Conservation (phyloP, 305 asterid species). For the Rubia tinctorum region DNA sequence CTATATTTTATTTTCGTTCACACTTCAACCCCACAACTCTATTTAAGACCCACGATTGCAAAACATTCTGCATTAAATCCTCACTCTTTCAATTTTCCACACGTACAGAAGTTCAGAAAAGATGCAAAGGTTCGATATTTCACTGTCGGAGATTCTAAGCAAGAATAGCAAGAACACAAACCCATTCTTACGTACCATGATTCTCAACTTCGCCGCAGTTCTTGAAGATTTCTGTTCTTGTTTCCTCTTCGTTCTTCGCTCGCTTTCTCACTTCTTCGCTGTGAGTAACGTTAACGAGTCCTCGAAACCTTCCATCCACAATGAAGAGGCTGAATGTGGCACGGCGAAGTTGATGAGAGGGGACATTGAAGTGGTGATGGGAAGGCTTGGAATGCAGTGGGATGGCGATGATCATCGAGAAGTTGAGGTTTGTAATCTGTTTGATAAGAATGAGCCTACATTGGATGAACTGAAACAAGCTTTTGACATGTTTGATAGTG, state of each 20-base stretch:
- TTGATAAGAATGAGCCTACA: conserved; percentile 34
- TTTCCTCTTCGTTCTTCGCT: conserved; percentile 14
- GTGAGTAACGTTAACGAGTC: neutral
- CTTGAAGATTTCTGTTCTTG: conserved; percentile 30
- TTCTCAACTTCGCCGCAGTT: conserved; percentile 21
- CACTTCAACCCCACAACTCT: neutral
- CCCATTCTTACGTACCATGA: conserved; percentile 21
- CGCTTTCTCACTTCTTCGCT: conserved; percentile 6
- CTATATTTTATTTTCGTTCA: neutral
- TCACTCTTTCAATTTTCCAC: neutral
- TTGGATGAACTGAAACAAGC: conserved; percentile 46
- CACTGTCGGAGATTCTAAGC: neutral
- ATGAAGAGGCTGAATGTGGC: neutral
- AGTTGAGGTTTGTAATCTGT: conserved; percentile 30
- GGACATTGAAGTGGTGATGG: conserved; percentile 20
- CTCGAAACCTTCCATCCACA: neutral
- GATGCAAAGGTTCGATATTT: neutral
- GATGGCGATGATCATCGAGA: conserved; percentile 5
- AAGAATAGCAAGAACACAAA: conserved; percentile 17
- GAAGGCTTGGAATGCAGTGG: conserved; percentile 15
- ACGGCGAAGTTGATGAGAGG: conserved; percentile 2
- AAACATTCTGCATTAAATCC: neutral
- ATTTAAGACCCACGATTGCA: neutral
- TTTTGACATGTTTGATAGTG: conserved; percentile 45
- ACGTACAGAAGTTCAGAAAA: neutral